Evolutionary conservation across 2,329 filamentous ascomycete genomes (phyloP).

Genomic region (Aspergillus sp.): DNA sequence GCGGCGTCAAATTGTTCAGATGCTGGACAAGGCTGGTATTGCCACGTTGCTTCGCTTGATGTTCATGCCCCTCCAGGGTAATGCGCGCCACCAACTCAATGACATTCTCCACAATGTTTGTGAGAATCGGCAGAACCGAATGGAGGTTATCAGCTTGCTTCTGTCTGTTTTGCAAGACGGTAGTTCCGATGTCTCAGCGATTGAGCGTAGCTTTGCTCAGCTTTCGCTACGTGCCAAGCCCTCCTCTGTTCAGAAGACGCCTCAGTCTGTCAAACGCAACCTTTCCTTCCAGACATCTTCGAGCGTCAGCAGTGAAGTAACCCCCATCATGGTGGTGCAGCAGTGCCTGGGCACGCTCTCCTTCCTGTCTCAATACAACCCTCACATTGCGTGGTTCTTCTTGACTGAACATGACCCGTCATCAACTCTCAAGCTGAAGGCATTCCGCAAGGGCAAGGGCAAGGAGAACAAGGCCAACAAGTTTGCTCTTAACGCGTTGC

Average conservation of each 20-base stretch:
- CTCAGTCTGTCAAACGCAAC: constrained; percentile 74
- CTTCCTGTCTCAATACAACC: constrained; percentile 79
- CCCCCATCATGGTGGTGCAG: constrained; percentile 90
- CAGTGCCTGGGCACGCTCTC: constrained; percentile 87
- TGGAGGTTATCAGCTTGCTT: constrained; percentile 89
- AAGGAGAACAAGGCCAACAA: constrained; percentile 82
- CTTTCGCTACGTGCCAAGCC: constrained; percentile 89
- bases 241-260: constrained; percentile 74
- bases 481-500: constrained; percentile 87
- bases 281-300: constrained; percentile 58
- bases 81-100: constrained; percentile 79
- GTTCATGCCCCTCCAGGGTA: constrained; percentile 92
- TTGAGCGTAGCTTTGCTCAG: constrained; percentile 93
- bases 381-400: constrained; percentile 87
- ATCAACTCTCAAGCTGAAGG: constrained; percentile 71
- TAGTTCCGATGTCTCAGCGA: constrained; percentile 85
- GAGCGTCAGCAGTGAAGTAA: constrained; percentile 76
- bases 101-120: constrained; percentile 88
- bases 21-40: constrained; percentile 93
- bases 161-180: constrained; percentile 94
- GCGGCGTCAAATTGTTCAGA: constrained; percentile 83
- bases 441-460: constrained; percentile 80
- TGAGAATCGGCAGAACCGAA: constrained; percentile 92
- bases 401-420: constrained; percentile 87
- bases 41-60: constrained; percentile 96